Evolutionary conservation across 2,329 filamentous ascomycete genomes (phyloP), one percentile per base, ranked within the genome.

Genomic region (Teratosphaeria pseudoeucalypti): DNA sequence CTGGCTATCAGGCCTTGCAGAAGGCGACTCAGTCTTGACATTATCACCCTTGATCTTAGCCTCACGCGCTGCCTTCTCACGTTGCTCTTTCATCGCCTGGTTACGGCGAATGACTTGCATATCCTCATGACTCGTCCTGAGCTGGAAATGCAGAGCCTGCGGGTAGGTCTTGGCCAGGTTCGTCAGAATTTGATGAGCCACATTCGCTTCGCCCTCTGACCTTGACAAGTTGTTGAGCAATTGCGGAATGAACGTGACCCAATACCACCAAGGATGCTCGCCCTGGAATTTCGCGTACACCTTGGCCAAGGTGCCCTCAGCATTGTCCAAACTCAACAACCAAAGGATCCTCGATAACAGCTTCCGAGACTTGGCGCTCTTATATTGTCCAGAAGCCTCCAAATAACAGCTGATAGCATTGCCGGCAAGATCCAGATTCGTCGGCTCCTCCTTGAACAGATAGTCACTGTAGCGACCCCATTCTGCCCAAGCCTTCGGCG

Each of bases 401-500:
- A 99, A 80, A 70, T 99, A 99, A 66, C 92, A 97, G 60, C 91
- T 96, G 23, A 99, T 83, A 0, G 95, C 94, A 71, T 95, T 94
- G 65, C 90, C 87, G 5, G 92, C 95, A 62, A 89, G 85, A 62
- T 87, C 88, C 58, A 95, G 81, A 69, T 96, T 89, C 4, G 81
- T 79, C 0, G 92, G 88, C 64, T 96, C 89, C 58, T 91, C 88
- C 76, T 96, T 97, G 80, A 97, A 99, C 59, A 94, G 87, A 66
- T 90, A 86, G 73, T 99, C 94, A 70, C 95, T 97, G 80, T 96
- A 99, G 70, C 95, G 91, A 56, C 94, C 94, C 94, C 94, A 99
- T 77, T 99, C 94, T 16, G 94, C 92, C 94, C 94, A 99, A 2
- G 94, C 94, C 76, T 99, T 99, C 3, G 94, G 89, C 56, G 96